Evolutionary conservation across 2,329 filamentous ascomycete genomes (phyloP).

Genomic region (Botrytis squamosa): DNA sequence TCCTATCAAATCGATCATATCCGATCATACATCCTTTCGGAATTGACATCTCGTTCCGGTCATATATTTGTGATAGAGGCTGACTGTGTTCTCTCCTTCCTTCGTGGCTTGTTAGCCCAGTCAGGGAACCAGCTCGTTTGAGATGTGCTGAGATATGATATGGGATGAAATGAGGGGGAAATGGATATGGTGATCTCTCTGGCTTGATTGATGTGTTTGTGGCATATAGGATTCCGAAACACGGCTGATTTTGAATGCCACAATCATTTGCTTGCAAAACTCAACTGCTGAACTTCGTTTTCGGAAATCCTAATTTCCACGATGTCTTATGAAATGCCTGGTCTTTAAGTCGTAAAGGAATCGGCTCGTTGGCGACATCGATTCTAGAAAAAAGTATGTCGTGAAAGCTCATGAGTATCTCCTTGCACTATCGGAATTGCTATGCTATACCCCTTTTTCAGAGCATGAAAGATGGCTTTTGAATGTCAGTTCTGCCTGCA

Average conservation of each 20-base stretch:
- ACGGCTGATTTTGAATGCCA: slow-evolving; percentile 3
- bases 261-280: background rate
- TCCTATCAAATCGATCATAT: background rate
- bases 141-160: background rate
- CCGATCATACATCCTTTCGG: background rate
- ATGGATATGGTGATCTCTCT: background rate
- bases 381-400: background rate
- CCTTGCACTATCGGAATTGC: background rate
- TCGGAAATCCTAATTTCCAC: background rate
- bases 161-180: background rate
- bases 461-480: background rate
- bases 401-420: background rate
- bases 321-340: background rate
- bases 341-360: background rate
- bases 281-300: background rate
- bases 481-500: background rate
- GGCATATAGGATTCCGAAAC: slow-evolving; percentile 1
- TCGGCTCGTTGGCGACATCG: background rate
- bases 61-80: background rate
- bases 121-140: background rate
- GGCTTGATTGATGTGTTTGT: background rate
- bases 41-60: background rate
- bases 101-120: background rate
- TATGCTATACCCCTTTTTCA: background rate
- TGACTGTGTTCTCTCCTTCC: background rate